phyloP scores from a whole-genome alignment of 108 stramenopile species.

The Discostella pseudostelligera region DNA sequence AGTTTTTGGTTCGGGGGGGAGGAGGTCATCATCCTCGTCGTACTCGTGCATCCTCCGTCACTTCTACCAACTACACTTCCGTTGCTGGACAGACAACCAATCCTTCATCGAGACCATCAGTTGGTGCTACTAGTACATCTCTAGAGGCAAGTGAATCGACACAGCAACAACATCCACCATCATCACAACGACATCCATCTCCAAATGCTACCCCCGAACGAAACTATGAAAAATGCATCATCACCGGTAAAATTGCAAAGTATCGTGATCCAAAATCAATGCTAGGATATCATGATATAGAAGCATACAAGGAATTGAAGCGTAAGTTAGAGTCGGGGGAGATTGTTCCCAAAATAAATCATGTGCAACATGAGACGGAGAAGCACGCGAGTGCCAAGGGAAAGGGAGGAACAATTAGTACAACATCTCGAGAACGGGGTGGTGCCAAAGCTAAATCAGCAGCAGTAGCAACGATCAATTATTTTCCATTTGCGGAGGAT shows the following conservation, averaged over 20 bases:
- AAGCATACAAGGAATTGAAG: conserved; percentile 73
- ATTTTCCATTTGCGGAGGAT: not conserved
- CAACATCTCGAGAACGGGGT: not conserved
- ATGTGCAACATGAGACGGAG: not conserved
- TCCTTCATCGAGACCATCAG: too few species aligned
- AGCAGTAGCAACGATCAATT: not conserved
- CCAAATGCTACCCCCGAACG: not conserved
- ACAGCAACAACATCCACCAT: conserved; percentile 14
- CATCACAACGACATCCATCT: conserved; percentile 12
- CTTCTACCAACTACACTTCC: not conserved
- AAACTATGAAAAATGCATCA: conserved; percentile 52
- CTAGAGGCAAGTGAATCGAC: conserved; percentile 4
- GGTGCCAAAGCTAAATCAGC: not conserved
- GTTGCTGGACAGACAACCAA: not conserved
- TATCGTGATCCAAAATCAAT: conserved; percentile 77
- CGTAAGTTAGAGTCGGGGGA: conserved; percentile 58
- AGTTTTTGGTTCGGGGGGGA: conserved; percentile 53
- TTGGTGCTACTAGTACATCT: not conserved
- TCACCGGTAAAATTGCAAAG: conserved; percentile 75
- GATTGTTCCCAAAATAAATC: conserved; percentile 19
- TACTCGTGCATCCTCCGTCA: not conserved
- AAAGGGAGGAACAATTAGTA: not conserved
- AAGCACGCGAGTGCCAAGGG: not conserved
- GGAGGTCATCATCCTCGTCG: conserved; percentile 1
- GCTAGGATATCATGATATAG: conserved; percentile 60